A percentile compares a stretch with the other conserved stretches of the same genome.
phyloP scores from a whole-genome alignment of 148 eudicot species.

The Silene uniflora region DNA sequence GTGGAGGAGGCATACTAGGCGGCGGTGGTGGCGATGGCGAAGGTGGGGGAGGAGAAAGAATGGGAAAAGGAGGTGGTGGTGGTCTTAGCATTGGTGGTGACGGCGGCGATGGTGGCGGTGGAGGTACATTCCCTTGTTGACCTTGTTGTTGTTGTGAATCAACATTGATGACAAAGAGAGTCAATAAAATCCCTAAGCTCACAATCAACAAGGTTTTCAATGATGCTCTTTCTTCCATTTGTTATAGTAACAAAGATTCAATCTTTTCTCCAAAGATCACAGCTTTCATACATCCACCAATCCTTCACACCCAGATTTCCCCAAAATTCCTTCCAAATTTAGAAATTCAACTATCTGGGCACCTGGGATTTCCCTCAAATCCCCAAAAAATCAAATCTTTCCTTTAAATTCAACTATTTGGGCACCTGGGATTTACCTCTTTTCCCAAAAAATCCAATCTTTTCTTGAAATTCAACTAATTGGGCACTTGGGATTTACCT shows the following conservation, averaged over 20 bases:
- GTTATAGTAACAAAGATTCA: background rate
- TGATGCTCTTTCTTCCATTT: constrained; percentile 42
- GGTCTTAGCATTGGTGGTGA: constrained; percentile 9
- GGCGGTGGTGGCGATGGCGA: background rate
- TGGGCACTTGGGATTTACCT: background rate
- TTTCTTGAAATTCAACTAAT: background rate
- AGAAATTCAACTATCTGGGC: background rate
- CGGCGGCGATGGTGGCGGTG: constrained; percentile 16
- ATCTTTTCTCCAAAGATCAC: constrained; percentile 11
- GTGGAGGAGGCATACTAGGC: background rate
- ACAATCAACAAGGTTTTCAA: constrained; percentile 24
- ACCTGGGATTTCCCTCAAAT: background rate
- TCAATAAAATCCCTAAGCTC: constrained; percentile 23
- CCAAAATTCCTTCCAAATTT: background rate
- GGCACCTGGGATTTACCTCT: background rate
- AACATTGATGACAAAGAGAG: constrained; percentile 26
- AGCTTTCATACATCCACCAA: constrained; percentile 14
- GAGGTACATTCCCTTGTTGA: background rate
- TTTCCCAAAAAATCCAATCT: background rate
- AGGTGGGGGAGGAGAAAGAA: background rate
- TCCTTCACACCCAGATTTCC: background rate
- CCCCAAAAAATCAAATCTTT: constrained; percentile 6
- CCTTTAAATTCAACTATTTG: background rate
- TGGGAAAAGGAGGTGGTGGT: background rate
- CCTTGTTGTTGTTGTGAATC: constrained; percentile 26